Evolutionary conservation across 2,329 filamentous ascomycete genomes (phyloP).

Genomic region (Penicillium brasilianum): DNA sequence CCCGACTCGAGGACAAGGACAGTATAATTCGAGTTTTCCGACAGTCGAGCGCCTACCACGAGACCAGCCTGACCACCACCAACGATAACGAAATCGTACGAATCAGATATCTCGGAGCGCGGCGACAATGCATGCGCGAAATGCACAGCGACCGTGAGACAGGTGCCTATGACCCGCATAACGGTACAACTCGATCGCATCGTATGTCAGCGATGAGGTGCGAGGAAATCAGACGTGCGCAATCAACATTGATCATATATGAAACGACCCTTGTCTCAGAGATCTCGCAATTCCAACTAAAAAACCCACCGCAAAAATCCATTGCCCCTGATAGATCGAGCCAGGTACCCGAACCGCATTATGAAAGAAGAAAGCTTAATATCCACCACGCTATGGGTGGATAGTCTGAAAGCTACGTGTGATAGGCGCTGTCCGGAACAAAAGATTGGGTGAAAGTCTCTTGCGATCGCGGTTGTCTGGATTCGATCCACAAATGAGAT

Average conservation of each 20-base stretch:
- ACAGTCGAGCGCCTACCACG: conserved; percentile 49
- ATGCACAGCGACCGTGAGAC: conserved; percentile 25
- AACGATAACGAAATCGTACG: conserved; percentile 50
- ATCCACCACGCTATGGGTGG: background rate
- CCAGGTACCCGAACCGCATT: conserved; percentile 1
- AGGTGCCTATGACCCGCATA: conserved; percentile 7
- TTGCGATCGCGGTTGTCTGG: background rate
- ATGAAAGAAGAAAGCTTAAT: conserved; percentile 14
- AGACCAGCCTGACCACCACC: conserved; percentile 63
- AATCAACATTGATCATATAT: background rate
- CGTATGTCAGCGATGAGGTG: background rate
- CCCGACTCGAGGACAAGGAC: conserved; percentile 43
- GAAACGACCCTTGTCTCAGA: background rate
- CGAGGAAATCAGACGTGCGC: background rate
- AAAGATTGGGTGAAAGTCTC: conserved; percentile 8
- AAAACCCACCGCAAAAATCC: background rate
- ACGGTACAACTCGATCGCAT: conserved; percentile 8
- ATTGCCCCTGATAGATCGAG: background rate
- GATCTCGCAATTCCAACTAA: background rate
- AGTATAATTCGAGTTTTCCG: conserved; percentile 48
- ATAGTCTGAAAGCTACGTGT: conserved; percentile 2
- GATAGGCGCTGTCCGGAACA: background rate
- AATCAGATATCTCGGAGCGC: conserved; percentile 34
- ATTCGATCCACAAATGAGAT: conserved; percentile 13
- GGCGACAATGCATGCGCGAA: conserved; percentile 31